Percentiles rank a stretch among this genome's conserved stretches.
Evolutionary conservation across 768 basidiomycete genomes (phyloP).

Genomic region (Boletus pseudo-olivaceus): DNA sequence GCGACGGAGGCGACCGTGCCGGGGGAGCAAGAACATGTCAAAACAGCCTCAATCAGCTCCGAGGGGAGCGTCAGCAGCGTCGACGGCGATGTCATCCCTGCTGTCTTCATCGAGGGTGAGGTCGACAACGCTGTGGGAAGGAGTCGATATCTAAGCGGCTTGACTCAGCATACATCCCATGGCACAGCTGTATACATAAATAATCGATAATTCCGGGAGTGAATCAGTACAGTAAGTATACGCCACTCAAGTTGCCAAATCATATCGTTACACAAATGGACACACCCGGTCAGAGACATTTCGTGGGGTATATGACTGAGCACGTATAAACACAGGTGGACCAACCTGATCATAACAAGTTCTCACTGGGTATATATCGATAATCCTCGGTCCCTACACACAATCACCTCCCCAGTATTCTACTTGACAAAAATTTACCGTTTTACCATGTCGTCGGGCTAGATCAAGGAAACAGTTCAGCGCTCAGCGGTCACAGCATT

Average conservation of each 20-base stretch:
- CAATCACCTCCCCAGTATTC: neutral
- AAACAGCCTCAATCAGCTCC: slow-evolving; percentile 40
- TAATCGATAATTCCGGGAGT: neutral
- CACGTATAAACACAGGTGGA: neutral
- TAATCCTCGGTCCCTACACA: neutral
- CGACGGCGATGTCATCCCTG: neutral
- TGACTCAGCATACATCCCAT: neutral
- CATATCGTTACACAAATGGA: neutral
- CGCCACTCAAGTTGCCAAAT: too few relatives aligned
- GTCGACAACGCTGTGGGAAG: slow-evolving; percentile 2
- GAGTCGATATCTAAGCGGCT: neutral
- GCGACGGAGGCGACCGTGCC: slow-evolving; percentile 35
- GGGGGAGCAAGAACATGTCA: slow-evolving; percentile 28
- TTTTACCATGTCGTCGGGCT: slow-evolving; percentile 14
- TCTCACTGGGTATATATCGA: neutral
- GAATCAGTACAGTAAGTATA: neutral
- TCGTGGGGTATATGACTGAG: neutral
- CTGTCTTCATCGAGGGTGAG: neutral
- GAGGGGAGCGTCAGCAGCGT: slow-evolving; percentile 29
- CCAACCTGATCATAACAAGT: neutral
- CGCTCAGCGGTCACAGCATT: neutral
- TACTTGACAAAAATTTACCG: neutral
- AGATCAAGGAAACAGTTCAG: neutral
- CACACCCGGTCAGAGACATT: neutral
- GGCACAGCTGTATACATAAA: neutral